A percentile compares a stretch with the other conserved stretches of the same genome.
Conservation (phyloP, 352 stramenopile species). For the Phytopythium oedochilum region DNA sequence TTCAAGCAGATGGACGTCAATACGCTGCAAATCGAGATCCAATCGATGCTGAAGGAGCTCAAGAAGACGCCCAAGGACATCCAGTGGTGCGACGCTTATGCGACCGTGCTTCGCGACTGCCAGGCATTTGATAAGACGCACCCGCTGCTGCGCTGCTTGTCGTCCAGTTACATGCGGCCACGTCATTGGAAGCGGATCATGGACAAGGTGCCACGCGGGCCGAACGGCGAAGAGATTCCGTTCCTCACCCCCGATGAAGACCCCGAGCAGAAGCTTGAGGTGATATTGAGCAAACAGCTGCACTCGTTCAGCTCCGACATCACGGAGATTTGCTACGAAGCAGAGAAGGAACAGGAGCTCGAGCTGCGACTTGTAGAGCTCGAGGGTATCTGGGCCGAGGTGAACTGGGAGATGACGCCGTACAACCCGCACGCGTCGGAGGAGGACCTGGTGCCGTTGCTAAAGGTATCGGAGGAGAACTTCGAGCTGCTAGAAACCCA, state of each 20-base stretch:
- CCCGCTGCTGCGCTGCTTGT: constrained; percentile 70
- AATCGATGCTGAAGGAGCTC: constrained; percentile 92
- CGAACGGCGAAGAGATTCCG: constrained; percentile 16
- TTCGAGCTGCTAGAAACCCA: constrained; percentile 96
- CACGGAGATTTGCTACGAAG: constrained; percentile 96
- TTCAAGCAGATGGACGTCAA: constrained; percentile 93
- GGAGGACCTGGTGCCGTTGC: constrained; percentile 84
- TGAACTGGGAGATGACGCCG: constrained; percentile 92
- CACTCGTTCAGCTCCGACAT: constrained; percentile 94
- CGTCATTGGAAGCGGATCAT: constrained; percentile 93
- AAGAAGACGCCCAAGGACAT: constrained; percentile 93
- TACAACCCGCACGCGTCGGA: constrained; percentile 82
- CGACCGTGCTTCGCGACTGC: constrained; percentile 72
- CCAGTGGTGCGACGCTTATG: constrained; percentile 90
- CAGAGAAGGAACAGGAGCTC: constrained; percentile 95
- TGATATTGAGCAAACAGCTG: constrained; percentile 91
- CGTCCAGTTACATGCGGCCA: constrained; percentile 88
- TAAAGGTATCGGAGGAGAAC: constrained; percentile 94
- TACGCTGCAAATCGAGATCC: constrained; percentile 92
- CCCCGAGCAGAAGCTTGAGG: constrained; percentile 84
- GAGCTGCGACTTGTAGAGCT: constrained; percentile 90
- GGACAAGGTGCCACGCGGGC: constrained; percentile 58
- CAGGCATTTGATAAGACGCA: constrained; percentile 86
- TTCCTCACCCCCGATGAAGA: constrained; percentile 93
- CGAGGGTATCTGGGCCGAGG: constrained; percentile 88